phyloP scores from a whole-genome alignment of 208 protist genomes.

The Leishmania mexicana region DNA sequence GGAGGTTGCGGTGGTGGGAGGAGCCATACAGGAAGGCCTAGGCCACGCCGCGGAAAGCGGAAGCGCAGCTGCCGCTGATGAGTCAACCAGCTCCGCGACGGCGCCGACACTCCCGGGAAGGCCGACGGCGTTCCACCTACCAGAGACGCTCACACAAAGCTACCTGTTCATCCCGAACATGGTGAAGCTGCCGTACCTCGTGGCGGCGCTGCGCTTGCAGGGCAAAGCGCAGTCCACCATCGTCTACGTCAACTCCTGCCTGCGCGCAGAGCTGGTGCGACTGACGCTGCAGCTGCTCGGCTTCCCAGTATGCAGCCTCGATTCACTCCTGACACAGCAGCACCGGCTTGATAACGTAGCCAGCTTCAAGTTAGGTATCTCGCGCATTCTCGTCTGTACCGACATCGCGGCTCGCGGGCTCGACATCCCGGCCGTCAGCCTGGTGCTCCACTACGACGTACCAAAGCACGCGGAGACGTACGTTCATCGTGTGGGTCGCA shows the following conservation, averaged over 20 bases:
- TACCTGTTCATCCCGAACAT: conserved; percentile 86
- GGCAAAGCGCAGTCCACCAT: conserved; percentile 78
- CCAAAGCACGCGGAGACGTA: conserved; percentile 96
- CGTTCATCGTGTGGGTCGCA: conserved; percentile 98
- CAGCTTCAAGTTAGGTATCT: conserved; percentile 95
- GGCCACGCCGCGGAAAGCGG: not conserved
- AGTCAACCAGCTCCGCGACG: not conserved
- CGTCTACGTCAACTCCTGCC: conserved; percentile 86
- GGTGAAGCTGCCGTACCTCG: conserved; percentile 85
- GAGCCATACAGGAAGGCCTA: conserved; percentile 8
- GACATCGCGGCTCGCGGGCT: conserved; percentile 96
- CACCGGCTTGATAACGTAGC: conserved; percentile 97
- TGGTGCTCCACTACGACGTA: conserved; percentile 98
- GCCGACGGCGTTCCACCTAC: conserved; percentile 25
- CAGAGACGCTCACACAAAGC: conserved; percentile 49
- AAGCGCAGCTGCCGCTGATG: not conserved
- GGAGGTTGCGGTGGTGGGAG: conserved; percentile 31
- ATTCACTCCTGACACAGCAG: conserved; percentile 97
- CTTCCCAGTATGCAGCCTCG: conserved; percentile 97
- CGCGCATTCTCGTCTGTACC: conserved; percentile 90
- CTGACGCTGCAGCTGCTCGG: conserved; percentile 88
- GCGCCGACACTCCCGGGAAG: not conserved
- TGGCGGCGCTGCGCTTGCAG: conserved; percentile 57
- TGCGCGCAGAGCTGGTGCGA: conserved; percentile 85
- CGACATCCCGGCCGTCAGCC: conserved; percentile 96